Percentiles rank a stretch among this genome's conserved stretches.
Conservation (phyloP, 2,329 filamentous ascomycete genomes). For the Claviceps sp. region DNA sequence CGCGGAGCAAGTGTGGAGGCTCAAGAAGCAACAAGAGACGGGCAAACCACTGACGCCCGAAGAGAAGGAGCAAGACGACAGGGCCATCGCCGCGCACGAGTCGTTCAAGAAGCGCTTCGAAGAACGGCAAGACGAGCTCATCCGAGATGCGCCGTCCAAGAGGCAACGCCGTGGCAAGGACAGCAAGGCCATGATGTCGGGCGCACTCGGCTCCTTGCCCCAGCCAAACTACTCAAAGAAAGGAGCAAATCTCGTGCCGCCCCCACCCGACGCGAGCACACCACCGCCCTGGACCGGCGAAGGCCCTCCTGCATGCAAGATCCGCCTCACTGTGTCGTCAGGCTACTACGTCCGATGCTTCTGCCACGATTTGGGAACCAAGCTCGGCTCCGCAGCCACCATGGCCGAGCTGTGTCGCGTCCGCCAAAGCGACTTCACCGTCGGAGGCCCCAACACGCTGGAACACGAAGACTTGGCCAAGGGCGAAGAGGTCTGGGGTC, state of each 20-base stretch:
- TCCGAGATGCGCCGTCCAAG: constrained; percentile 34
- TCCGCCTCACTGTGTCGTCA: constrained; percentile 85
- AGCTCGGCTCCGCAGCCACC: constrained; percentile 65
- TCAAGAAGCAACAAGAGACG: constrained; percentile 42
- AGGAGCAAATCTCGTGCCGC: constrained; percentile 41
- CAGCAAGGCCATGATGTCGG: constrained; percentile 39
- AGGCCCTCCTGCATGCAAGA: constrained; percentile 61
- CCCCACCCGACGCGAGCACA: constrained; percentile 30
- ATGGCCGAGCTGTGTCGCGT: constrained; percentile 78
- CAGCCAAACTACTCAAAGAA: constrained; percentile 24
- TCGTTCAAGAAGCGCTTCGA: constrained; percentile 45
- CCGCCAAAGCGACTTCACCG: constrained; percentile 66
- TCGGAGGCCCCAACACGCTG: constrained; percentile 58
- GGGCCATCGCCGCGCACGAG: constrained; percentile 42
- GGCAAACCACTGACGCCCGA: constrained; percentile 37
- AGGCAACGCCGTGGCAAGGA: constrained; percentile 17
- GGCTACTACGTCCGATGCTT: constrained; percentile 95
- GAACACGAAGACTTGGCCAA: constrained; percentile 65
- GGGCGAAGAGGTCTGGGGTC: constrained; percentile 72
- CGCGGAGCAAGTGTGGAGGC: constrained; percentile 57
- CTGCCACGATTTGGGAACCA: constrained; percentile 79
- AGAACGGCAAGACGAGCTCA: constrained; percentile 42
- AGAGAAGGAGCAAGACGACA: constrained; percentile 40
- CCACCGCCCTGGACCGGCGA: constrained; percentile 45
- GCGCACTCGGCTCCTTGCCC: constrained; percentile 39